Base-by-base conservation (phyloP, 805 yeast genomes). In the Ogataea wickerhamii region DNA sequence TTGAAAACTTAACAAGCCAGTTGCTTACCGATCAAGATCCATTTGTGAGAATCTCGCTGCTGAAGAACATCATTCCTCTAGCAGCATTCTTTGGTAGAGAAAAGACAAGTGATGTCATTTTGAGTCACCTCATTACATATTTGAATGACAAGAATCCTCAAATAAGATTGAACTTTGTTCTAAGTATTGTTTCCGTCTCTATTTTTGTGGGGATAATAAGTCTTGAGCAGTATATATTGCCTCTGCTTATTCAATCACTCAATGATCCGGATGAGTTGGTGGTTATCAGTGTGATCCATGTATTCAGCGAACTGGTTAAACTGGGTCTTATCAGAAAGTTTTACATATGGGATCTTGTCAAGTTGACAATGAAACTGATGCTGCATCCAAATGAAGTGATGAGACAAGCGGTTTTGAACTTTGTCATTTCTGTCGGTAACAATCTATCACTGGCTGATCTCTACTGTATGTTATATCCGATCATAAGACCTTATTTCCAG, bases 121-220 rank as follows among this genome's bases (percentile, higher is more conserved):
- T 93, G 32, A 88, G 96, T 31, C 98, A 93, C 64, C 66, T 89
- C 39, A 89, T 93, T 30, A 89, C 98, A 0, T 93, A 88, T 53
- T 63, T 93, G 45, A 93, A 93, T 58, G 96, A 89, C 54, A 71
- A 78, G 38, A 78, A 80, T 52, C 65, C 82, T 0, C 72, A 77
- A 16, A 65, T 93, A 17, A 68, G 94, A 42, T 64, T 84, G 20
- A 78, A 80, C 4, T 80, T 93, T 50, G 79, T 91, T 25, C 73
- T 78, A 28, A 71, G 87, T 6, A 75, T 89, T 8, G 71, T 87
- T 2, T 78, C 82, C 1, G 68, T 93, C 7, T 83, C 95, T 0
- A 76, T 88, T 4, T 82, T 78, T 54, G 78, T 89, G 12, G 98
- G 98, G 0, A 76, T 80, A 0, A 70, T 85, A 0, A 76, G 93